Conservation (phyloP, 2,329 filamentous ascomycete species). For the Thermochaetoides dissita region DNA sequence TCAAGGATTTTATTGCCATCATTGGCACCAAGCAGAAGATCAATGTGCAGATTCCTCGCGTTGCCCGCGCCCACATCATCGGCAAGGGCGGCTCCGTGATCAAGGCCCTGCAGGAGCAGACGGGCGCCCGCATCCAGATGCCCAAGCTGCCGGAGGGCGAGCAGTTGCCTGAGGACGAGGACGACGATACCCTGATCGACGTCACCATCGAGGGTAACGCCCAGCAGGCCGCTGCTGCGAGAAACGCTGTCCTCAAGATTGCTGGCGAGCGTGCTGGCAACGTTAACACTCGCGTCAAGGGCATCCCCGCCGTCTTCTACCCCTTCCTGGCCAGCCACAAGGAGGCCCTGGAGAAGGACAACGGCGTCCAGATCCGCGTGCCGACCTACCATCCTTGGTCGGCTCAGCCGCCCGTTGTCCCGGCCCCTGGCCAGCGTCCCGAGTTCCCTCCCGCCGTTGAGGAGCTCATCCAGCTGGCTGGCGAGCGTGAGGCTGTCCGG, state of each 20-base stretch:
- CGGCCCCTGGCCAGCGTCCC: constrained; percentile 49
- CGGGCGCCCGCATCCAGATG: constrained; percentile 79
- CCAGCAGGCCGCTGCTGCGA: constrained; percentile 70
- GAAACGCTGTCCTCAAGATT: constrained; percentile 72
- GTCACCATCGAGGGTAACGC: constrained; percentile 85
- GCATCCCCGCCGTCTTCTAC: constrained; percentile 83
- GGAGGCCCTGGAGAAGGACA: constrained; percentile 54
- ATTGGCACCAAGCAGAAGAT: constrained; percentile 76
- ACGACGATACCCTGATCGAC: constrained; percentile 70
- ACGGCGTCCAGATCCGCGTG: constrained; percentile 68
- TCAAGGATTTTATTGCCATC: constrained; percentile 79
- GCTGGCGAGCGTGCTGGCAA: constrained; percentile 74
- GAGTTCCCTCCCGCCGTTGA: constrained; percentile 58
- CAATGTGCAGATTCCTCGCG: constrained; percentile 68
- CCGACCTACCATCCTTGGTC: constrained; percentile 69
- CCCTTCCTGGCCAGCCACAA: constrained; percentile 72
- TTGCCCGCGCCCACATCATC: constrained; percentile 79
- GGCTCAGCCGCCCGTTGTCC: constrained; percentile 50
- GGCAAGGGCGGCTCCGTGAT: constrained; percentile 83
- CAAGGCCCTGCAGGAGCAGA: constrained; percentile 76
- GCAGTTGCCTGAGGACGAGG: constrained; percentile 47
- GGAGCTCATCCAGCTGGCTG: constrained; percentile 70
- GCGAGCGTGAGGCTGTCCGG: constrained; percentile 72
- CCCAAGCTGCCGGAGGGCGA: constrained; percentile 60
- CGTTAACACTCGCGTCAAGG: constrained; percentile 66